phyloP scores from a whole-genome alignment of 768 basidiomycete species.

The Clavaria fumosa region DNA sequence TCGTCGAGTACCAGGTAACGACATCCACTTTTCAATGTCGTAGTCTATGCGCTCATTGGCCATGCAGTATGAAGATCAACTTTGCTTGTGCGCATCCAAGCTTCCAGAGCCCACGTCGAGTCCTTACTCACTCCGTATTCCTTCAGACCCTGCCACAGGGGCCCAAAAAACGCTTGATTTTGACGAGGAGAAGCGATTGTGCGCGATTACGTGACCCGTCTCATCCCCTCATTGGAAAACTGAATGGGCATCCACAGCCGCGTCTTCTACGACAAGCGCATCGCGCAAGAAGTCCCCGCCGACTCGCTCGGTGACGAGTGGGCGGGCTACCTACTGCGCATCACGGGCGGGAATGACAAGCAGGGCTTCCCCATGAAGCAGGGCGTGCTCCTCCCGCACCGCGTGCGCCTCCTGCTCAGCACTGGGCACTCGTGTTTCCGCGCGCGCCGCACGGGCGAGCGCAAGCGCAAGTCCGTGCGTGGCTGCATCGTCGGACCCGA shows the following conservation, averaged over 20 bases:
- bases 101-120: too few species aligned
- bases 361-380: slow-evolving; percentile 99
- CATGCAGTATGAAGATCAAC: slow-evolving; percentile 93
- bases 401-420: slow-evolving; percentile 84
- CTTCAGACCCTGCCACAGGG: slow-evolving; percentile 85
- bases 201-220: slow-evolving; percentile 17
- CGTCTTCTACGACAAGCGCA: slow-evolving; percentile 94
- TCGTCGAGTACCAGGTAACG: too few species aligned
- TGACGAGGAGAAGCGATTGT: slow-evolving; percentile 84
- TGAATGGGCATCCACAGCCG: slow-evolving; percentile 35
- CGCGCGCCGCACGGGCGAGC: slow-evolving; percentile 79
- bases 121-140: slow-evolving; percentile 8
- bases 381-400: slow-evolving; percentile 88
- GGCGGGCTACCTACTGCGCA: slow-evolving; percentile 92
- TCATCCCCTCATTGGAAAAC: slow-evolving; percentile 1
- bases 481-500: slow-evolving; percentile 97
- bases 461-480: slow-evolving; percentile 97
- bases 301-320: slow-evolving; percentile 91
- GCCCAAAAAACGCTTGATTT: slow-evolving; percentile 92
- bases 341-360: slow-evolving; percentile 98
- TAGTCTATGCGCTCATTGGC: too few species aligned
- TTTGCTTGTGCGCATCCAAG: slow-evolving; percentile 68
- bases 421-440: slow-evolving; percentile 99
- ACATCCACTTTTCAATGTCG: too few species aligned
- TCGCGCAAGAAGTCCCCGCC: slow-evolving; percentile 85